Evolutionary conservation across 2,329 filamentous ascomycete species (phyloP).

Genomic region (Diaporthe batatas): DNA sequence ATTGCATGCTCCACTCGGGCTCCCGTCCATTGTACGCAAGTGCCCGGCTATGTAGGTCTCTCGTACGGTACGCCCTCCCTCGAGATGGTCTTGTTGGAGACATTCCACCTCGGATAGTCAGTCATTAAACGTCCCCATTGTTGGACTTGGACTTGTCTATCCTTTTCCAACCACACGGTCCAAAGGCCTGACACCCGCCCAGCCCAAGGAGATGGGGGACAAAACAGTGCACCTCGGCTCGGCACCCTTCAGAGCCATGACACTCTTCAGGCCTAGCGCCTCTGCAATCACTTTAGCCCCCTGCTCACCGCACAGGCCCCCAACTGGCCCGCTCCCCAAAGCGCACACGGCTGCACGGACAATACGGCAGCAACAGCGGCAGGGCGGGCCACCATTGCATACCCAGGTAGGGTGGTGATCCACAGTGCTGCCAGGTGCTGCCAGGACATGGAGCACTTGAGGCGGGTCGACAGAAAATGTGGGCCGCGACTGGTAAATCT

Average conservation of each 20-base stretch:
- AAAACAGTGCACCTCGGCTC: constrained; percentile 21
- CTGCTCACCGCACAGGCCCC: constrained; percentile 12
- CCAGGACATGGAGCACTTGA: background rate
- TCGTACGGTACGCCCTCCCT: background rate
- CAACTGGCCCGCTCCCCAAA: background rate
- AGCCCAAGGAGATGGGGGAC: no score
- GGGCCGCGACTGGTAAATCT: constrained; percentile 8
- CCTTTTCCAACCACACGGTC: background rate
- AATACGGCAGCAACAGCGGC: background rate
- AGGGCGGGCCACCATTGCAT: background rate
- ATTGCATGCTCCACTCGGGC: background rate
- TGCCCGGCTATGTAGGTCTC: background rate
- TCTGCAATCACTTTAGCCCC: constrained; percentile 37
- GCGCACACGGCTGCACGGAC: constrained; percentile 8
- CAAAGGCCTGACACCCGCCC: background rate
- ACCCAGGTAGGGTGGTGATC: background rate
- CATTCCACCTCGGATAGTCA: background rate
- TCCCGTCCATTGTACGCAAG: no score
- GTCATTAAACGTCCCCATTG: no score
- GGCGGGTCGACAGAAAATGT: constrained; percentile 23
- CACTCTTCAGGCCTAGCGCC: constrained; percentile 29
- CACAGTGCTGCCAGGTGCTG: background rate
- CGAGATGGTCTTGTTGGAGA: background rate
- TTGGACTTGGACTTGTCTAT: background rate
- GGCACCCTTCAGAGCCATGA: constrained; percentile 5